These are phyloP conservation scores for Torulaspora globosa DNA, from an alignment of 1,139 yeast species.

Conservation along the genomic window DNA sequence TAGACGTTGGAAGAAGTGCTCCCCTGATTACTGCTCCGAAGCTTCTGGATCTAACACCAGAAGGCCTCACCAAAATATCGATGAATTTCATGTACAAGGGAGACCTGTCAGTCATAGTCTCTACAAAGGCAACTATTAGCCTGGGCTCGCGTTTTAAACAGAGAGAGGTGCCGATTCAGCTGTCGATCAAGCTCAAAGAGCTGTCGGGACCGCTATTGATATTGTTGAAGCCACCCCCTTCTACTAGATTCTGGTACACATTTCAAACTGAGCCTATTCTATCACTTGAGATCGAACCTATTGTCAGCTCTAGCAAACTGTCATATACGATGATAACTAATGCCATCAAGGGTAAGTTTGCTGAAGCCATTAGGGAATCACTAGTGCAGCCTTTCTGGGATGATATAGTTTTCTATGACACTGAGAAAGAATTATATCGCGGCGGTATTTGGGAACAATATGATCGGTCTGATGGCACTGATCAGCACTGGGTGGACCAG, in stretches of 20 bases:
- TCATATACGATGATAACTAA: conserved; percentile 75
- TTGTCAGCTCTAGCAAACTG: conserved; percentile 77
- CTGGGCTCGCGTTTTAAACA: conserved; percentile 72
- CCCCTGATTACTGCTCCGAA: conserved; percentile 77
- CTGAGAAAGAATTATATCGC: conserved; percentile 64
- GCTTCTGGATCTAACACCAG: conserved; percentile 67
- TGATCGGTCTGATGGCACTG: background rate
- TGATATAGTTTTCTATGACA: conserved; percentile 68
- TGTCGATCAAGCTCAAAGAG: conserved; percentile 65
- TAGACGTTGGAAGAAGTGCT: conserved; percentile 75
- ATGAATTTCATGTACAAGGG: conserved; percentile 69
- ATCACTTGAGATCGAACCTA: conserved; percentile 76
- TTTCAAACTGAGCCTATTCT: conserved; percentile 76
- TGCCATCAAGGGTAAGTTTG: conserved; percentile 70
- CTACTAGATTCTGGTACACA: conserved; percentile 85
- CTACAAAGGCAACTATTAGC: conserved; percentile 72
- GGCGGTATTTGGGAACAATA: conserved; percentile 81
- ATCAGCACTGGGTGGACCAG: background rate
- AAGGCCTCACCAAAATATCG: conserved; percentile 67
- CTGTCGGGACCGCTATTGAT: conserved; percentile 71
- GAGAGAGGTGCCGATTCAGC: conserved; percentile 69
- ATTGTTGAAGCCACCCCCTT: conserved; percentile 81
- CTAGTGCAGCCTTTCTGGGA: conserved; percentile 86
- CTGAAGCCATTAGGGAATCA: conserved; percentile 74
- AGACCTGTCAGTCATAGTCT: conserved; percentile 63